phyloP scores from a whole-genome alignment of 1,284 basidiomycete species.

The Kwoniella shivajii region DNA sequence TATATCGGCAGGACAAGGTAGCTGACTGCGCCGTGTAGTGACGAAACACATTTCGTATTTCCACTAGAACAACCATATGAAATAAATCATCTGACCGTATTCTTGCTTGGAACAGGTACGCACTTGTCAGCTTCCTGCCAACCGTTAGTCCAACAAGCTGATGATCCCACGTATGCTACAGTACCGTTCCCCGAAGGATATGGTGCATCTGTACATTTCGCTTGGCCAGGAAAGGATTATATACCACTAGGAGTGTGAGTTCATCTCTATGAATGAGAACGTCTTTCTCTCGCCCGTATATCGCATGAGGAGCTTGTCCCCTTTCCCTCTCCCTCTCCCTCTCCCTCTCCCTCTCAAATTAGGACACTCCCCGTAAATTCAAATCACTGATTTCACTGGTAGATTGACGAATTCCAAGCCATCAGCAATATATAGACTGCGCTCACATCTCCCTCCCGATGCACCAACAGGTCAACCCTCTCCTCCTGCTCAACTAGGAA shows the following conservation, averaged over 20 bases:
- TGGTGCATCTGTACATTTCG: slow-evolving; percentile 85
- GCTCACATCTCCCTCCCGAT: slow-evolving; percentile 58
- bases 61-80: slow-evolving; percentile 72
- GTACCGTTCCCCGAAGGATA: slow-evolving; percentile 87
- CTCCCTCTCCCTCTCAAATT: background rate
- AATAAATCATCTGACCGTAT: slow-evolving; percentile 88
- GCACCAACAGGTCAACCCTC: slow-evolving; percentile 29
- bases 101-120: slow-evolving; percentile 77
- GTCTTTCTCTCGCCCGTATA: no score
- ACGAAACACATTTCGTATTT: slow-evolving; percentile 83
- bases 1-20: background rate
- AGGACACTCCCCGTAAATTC: background rate
- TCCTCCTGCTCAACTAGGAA: slow-evolving; percentile 57
- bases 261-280: slow-evolving; percentile 1
- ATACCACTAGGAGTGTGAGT: slow-evolving; percentile 84
- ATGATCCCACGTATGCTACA: slow-evolving; percentile 23
- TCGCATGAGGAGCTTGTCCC: no score
- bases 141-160: background rate
- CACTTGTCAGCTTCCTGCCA: slow-evolving; percentile 9
- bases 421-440: slow-evolving; percentile 85
- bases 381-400: background rate
- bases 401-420: slow-evolving; percentile 90
- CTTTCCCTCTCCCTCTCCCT: background rate
- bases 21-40: slow-evolving; percentile 22
- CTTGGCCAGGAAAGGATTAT: slow-evolving; percentile 85